phyloP scores from a whole-genome alignment of 495 filamentous ascomycete species.

The Neurospora sp. region DNA sequence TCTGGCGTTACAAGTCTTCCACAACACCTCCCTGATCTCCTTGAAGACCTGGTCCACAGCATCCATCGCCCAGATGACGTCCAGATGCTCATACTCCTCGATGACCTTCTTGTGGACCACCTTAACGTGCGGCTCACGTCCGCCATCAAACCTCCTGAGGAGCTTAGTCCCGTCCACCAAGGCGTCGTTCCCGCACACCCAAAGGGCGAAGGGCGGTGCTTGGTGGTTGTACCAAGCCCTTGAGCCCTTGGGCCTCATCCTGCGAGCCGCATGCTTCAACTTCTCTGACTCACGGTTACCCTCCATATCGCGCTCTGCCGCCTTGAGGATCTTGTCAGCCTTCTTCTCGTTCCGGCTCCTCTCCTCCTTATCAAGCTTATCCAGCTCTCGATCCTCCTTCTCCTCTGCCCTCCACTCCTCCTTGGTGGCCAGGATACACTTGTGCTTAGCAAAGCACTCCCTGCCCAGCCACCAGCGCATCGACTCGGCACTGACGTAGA shows the following conservation, averaged over 20 bases:
- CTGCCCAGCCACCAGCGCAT: conserved; percentile 96
- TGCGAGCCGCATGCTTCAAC: conserved; percentile 10
- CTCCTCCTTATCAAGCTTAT: conserved; percentile 10
- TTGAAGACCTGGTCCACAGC: conserved; percentile 71
- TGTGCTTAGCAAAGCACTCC: conserved; percentile 83
- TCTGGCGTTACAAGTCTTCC: conserved; percentile 56
- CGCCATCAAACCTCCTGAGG: conserved; percentile 61
- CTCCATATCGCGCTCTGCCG: conserved; percentile 9
- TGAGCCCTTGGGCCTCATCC: conserved; percentile 26
- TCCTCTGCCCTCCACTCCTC: conserved; percentile 58
- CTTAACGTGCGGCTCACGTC: conserved; percentile 70
- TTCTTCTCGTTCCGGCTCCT: neutral
- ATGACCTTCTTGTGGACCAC: conserved; percentile 78
- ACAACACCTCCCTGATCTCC: conserved; percentile 75
- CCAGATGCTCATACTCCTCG: conserved; percentile 87
- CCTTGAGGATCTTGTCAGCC: conserved; percentile 1
- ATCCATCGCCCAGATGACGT: conserved; percentile 96
- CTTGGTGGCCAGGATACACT: conserved; percentile 76
- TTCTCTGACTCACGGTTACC: neutral
- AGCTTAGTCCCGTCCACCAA: conserved; percentile 77
- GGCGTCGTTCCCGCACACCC: conserved; percentile 73
- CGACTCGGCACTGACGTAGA: conserved; percentile 80
- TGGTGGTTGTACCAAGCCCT: conserved; percentile 74
- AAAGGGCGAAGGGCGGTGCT: conserved; percentile 79
- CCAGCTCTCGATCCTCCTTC: conserved; percentile 43